These are phyloP conservation scores for Pezicula carpinea DNA, from an alignment of 2,329 filamentous ascomycete genomes.

Conservation along the genomic window DNA sequence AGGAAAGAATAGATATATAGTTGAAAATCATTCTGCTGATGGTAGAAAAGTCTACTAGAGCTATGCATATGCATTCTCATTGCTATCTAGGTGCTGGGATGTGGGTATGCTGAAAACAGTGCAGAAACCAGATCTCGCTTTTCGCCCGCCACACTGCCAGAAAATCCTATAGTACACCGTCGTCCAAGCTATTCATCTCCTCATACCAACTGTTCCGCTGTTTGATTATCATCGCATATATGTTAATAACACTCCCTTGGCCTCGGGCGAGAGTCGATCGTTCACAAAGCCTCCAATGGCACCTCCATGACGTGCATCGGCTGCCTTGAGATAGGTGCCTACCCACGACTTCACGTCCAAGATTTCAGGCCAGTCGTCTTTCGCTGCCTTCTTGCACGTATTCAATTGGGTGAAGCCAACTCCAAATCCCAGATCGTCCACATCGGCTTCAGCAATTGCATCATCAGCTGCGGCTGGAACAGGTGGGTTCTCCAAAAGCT, in stretches of 20 bases:
- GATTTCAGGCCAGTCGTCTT: constrained; percentile 84
- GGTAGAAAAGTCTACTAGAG: too few species aligned
- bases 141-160: neutral
- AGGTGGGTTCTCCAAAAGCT: constrained; percentile 84
- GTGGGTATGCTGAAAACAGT: neutral
- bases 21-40: too few species aligned
- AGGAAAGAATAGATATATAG: too few species aligned
- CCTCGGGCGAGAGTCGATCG: constrained; percentile 63
- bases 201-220: constrained; percentile 7
- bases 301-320: constrained; percentile 69
- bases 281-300: constrained; percentile 67
- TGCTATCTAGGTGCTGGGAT: constrained; percentile 8
- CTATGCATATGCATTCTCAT: constrained; percentile 2
- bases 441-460: constrained; percentile 78
- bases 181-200: constrained; percentile 5
- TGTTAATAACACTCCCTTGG: constrained; percentile 39
- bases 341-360: constrained; percentile 80
- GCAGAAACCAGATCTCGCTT: neutral
- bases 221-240: constrained; percentile 36
- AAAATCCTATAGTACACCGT: neutral
- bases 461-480: constrained; percentile 64
- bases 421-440: constrained; percentile 92
- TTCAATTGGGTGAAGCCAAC: constrained; percentile 91
- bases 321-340: constrained; percentile 55
- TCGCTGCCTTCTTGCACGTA: constrained; percentile 71